phyloP scores from a whole-genome alignment of 208 protist species.

The Acanthamoeba culbertsoni region DNA sequence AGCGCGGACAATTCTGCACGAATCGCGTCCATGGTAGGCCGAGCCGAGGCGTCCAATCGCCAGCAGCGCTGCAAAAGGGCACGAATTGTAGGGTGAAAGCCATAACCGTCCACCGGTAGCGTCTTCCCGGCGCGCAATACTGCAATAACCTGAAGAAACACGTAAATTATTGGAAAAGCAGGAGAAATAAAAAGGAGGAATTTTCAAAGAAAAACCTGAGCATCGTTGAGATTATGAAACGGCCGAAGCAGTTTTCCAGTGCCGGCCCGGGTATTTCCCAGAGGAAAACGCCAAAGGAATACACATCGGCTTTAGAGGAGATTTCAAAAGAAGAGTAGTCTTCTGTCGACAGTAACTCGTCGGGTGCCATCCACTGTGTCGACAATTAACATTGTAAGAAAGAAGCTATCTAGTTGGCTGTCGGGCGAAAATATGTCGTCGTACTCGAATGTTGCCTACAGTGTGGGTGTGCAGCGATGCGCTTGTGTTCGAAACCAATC shows the following conservation, averaged over 20 bases:
- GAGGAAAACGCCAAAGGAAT: not conserved
- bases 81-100: not conserved
- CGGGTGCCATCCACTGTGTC: not conserved
- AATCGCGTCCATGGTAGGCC: not conserved
- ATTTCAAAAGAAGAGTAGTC: not conserved
- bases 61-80: not conserved
- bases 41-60: not conserved
- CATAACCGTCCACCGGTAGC: not conserved
- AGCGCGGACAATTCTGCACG: not conserved
- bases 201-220: too few species aligned
- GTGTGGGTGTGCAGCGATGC: not conserved
- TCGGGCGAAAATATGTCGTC: not conserved
- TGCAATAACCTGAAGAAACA: too few species aligned
- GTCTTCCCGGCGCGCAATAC: not conserved
- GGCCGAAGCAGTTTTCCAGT: not conserved
- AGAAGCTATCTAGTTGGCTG: not conserved
- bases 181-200: too few species aligned
- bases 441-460: not conserved
- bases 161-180: too few species aligned
- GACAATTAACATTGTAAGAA: not conserved
- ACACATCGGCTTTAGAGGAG: not conserved
- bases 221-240: not conserved
- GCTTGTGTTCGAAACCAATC: not conserved
- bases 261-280: not conserved
- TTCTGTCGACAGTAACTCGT: not conserved